Conservation (phyloP, 257 asterid genomes). For the Schizonepeta tenuifolia region DNA sequence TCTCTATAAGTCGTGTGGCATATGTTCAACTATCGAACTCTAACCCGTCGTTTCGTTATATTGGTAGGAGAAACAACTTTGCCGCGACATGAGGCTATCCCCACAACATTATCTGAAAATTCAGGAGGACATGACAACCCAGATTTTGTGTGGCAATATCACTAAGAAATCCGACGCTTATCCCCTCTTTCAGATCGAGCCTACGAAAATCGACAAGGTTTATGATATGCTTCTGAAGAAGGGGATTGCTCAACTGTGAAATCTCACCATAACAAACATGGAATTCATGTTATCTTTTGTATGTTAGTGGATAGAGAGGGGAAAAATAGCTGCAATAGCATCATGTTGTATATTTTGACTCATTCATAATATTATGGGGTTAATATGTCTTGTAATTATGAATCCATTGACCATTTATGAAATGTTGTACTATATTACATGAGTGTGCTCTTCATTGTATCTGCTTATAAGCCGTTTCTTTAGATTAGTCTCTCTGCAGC, state of each 20-base stretch:
- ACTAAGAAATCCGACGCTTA: constrained; percentile 77
- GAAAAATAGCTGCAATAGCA: not conserved
- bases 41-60: constrained; percentile 15
- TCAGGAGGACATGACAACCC: constrained; percentile 63
- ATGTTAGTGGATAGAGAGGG: not conserved
- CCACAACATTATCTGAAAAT: constrained; percentile 70
- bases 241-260: constrained; percentile 52
- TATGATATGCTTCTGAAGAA: constrained; percentile 78
- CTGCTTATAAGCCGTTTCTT: constrained; percentile 23
- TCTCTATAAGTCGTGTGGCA: not conserved
- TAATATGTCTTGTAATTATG: constrained; percentile 9
- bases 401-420: not conserved
- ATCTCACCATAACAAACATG: not conserved
- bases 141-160: constrained; percentile 61
- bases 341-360: not conserved
- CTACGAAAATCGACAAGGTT: constrained; percentile 68
- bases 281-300: not conserved
- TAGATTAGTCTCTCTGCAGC: not conserved
- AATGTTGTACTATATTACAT: not conserved
- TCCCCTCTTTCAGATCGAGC: constrained; percentile 65
- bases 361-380: not conserved
- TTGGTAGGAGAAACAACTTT: constrained; percentile 79
- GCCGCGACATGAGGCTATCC: constrained; percentile 67
- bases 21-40: not conserved
- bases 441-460: constrained; percentile 20